phyloP scores from a whole-genome alignment of 2,329 filamentous ascomycete genomes.

The Colletotrichum paranaense region DNA sequence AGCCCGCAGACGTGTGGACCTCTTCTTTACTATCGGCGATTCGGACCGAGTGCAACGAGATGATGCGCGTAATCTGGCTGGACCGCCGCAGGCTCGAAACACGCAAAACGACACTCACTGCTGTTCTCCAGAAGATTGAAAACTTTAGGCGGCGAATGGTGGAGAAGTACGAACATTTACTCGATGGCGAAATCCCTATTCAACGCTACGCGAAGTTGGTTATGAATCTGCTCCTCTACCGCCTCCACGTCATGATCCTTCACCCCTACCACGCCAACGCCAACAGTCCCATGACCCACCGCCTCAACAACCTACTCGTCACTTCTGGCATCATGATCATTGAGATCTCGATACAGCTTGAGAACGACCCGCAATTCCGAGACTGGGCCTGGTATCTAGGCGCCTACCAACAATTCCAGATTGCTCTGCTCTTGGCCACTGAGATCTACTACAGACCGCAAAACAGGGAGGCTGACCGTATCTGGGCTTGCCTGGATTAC shows the following conservation, averaged over 20 bases:
- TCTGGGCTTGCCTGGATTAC: constrained; percentile 79
- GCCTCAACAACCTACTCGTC: constrained; percentile 72
- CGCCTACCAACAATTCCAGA: constrained; percentile 79
- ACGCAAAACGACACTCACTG: constrained; percentile 70
- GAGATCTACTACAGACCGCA: constrained; percentile 72
- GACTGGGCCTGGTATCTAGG: constrained; percentile 78
- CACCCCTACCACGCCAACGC: constrained; percentile 72
- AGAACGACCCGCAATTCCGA: constrained; percentile 57
- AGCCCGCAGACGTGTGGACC: constrained; percentile 69
- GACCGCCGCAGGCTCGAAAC: constrained; percentile 74
- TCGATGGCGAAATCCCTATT: constrained; percentile 69
- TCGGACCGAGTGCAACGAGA: constrained; percentile 78
- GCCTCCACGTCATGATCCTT: constrained; percentile 74
- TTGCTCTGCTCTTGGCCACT: constrained; percentile 74
- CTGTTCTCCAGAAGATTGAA: constrained; percentile 75
- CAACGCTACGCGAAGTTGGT: constrained; percentile 73
- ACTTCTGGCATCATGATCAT: constrained; percentile 66
- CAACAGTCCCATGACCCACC: constrained; percentile 63
- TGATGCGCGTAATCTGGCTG: constrained; percentile 77
- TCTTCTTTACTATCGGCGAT: constrained; percentile 76
- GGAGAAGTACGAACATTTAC: constrained; percentile 72
- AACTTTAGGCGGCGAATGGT: constrained; percentile 73
- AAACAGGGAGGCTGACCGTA: constrained; percentile 69
- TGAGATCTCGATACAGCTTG: constrained; percentile 59
- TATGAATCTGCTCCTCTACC: constrained; percentile 71